phyloP scores from a whole-genome alignment of 139 green algal species.

The Monoraphidium neglectum region DNA sequence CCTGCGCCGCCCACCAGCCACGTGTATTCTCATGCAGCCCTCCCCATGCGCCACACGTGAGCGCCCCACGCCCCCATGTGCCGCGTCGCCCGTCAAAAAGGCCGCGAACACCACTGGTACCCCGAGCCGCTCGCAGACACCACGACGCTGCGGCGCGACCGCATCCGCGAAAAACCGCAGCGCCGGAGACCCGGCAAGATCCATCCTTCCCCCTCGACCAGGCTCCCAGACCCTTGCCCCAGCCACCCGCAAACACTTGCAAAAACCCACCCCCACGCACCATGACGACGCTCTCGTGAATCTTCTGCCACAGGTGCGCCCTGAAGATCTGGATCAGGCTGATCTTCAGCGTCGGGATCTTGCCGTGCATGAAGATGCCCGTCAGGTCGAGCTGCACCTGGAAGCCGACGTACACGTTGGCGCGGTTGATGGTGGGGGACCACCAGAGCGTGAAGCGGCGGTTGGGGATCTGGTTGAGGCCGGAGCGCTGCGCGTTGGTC shows the following conservation, averaged over 20 bases:
- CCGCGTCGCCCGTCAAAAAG: too few species aligned
- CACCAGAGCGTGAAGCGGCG: slow-evolving; percentile 99
- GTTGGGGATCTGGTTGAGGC: slow-evolving; percentile 99
- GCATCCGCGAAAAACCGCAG: too few species aligned
- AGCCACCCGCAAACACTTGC: slow-evolving; percentile 10
- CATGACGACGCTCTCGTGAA: slow-evolving; percentile 98
- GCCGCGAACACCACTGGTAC: too few species aligned
- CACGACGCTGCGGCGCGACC: too few species aligned
- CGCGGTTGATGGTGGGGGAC: slow-evolving; percentile 99
- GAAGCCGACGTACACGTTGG: slow-evolving; percentile 99
- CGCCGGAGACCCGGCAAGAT: too few species aligned
- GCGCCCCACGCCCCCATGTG: too few species aligned
- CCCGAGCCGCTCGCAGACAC: too few species aligned
- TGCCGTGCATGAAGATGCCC: slow-evolving; percentile 98
- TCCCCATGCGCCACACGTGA: too few species aligned
- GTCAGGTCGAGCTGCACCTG: slow-evolving; percentile 99
- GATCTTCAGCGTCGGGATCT: slow-evolving; percentile 99
- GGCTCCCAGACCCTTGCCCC: neutral
- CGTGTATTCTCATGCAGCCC: too few species aligned
- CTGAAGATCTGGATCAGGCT: slow-evolving; percentile 99
- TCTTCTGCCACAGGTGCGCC: slow-evolving; percentile 99
- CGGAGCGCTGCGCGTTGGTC: slow-evolving; percentile 96
- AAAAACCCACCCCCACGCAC: slow-evolving; percentile 23
- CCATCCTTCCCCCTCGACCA: too few species aligned
- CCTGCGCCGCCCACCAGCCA: too few species aligned